Base-by-base conservation (phyloP, 2,329 filamentous ascomycete species). In the Trichoderma gracile region DNA sequence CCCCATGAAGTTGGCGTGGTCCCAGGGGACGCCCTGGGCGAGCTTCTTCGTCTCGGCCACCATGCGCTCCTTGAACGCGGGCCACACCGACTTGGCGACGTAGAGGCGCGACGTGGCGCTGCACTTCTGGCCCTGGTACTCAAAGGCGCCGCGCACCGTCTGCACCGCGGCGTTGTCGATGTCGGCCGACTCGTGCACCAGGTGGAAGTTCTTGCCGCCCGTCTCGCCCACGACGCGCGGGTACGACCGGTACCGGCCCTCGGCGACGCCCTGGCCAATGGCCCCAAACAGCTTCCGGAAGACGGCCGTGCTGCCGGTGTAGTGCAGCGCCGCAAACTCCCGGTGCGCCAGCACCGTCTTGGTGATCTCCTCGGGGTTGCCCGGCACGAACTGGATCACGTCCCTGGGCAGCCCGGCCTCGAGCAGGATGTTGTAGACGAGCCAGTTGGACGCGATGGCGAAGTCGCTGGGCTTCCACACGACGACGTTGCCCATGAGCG, bases 391-490 rank as follows among this genome's bases (percentile, higher is more conserved):
- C 78, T 97, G 94, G 69, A 98, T 92, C 59, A 97, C 94, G 70
- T 94, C 88, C 72, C 87, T 86, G 45, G 94, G 94, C 58, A 98
- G 86, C 46, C 94, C 94, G 30, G 94, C 93, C 80, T 98, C 94
- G 27, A 95, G 81, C 17, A 98, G 84, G 75, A 97, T 96, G 75
- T 93, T 85, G 81, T 97, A 93, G 50, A 97, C 82, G 63, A 98
- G 82, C 87, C 90, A 96, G 81, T 93, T 96, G 68, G 91, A 93
- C n/a, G 90, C 89, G 67, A 97, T 90, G 43, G 93, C 91, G 17
- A 83, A 89, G 70, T 94, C 92, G 15, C 91, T 95, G n/a, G 93
- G 93, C 83, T 98, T 98, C 93, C 93, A 98, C 53, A 98, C 80
- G 5, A 97, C 92, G 1, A 97, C 94, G 77, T 98, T 98, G 65